A percentile compares a stretch with the other conserved stretches of the same genome.
phyloP scores from a whole-genome alignment of 2,329 filamentous ascomycete species.

The Exophiala sp. region DNA sequence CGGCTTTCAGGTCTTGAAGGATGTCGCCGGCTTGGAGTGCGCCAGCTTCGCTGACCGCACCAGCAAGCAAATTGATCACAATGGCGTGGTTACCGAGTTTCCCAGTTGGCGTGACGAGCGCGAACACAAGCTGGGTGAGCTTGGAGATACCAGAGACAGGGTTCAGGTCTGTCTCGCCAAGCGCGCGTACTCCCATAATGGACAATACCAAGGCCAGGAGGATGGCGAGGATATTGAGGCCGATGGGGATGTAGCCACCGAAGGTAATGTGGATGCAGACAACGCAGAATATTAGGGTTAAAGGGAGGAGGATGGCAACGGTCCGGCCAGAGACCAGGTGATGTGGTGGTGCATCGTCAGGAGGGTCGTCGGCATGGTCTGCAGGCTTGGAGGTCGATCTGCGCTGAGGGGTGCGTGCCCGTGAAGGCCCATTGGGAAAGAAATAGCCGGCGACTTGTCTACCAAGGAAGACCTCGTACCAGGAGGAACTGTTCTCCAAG shows the following conservation, averaged over 20 bases:
- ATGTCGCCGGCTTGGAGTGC: conserved; percentile 93
- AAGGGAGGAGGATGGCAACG: conserved; percentile 69
- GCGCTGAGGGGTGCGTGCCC: neutral
- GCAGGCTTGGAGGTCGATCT: neutral
- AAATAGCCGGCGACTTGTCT: conserved; percentile 15
- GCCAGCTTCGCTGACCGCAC: conserved; percentile 78
- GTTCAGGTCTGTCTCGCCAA: conserved; percentile 86
- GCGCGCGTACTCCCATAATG: conserved; percentile 62
- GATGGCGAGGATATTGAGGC: conserved; percentile 73
- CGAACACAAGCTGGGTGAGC: conserved; percentile 92
- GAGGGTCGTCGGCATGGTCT: conserved; percentile 40
- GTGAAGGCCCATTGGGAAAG: conserved; percentile 5
- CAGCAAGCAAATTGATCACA: conserved; percentile 92
- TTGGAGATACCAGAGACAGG: conserved; percentile 96
- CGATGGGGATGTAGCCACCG: conserved; percentile 73
- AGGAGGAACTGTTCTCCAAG: conserved; percentile 19
- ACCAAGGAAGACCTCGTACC: conserved; percentile 23
- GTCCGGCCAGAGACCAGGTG: conserved; percentile 72
- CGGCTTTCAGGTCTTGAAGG: conserved; percentile 96
- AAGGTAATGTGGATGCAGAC: conserved; percentile 79
- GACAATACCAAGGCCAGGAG: conserved; percentile 71
- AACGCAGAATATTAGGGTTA: conserved; percentile 77
- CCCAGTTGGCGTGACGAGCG: conserved; percentile 75
- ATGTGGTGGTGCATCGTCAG: conserved; percentile 76
- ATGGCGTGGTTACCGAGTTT: conserved; percentile 81